These are phyloP conservation scores for Ustulina deusta DNA, from an alignment of 2,329 filamentous ascomycete species.

Conservation along the genomic window DNA sequence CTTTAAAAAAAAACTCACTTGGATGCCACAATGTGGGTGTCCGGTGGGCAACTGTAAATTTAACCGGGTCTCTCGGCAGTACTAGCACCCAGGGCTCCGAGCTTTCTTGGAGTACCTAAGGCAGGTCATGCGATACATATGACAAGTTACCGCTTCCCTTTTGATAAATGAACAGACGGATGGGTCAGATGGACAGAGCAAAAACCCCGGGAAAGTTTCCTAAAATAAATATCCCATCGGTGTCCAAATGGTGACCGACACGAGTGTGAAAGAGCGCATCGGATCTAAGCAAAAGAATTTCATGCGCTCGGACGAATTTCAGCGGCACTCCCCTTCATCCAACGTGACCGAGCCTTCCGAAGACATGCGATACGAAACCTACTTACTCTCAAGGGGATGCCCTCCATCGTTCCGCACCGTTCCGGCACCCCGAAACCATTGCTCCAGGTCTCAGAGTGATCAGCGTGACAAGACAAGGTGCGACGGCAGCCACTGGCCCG, in stretches of 20 bases:
- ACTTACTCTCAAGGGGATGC: constrained; percentile 1
- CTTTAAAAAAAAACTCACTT: too few relatives aligned
- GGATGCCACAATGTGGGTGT: neutral
- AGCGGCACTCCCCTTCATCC: constrained; percentile 5
- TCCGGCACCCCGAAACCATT: constrained; percentile 32
- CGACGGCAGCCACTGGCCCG: neutral
- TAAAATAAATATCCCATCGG: neutral
- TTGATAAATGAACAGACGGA: neutral
- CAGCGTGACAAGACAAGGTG: constrained; percentile 4
- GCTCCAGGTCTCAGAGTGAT: constrained; percentile 26
- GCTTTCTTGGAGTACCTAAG: neutral
- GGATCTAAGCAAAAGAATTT: neutral
- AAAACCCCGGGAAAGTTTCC: neutral
- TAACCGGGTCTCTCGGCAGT: constrained; percentile 15
- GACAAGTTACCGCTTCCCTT: neutral
- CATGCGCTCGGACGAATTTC: neutral
- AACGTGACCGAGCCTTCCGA: constrained; percentile 31
- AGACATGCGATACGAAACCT: constrained; percentile 6
- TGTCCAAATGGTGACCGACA: neutral
- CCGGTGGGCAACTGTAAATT: neutral
- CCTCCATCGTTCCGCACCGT: constrained; percentile 32
- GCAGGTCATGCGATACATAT: neutral
- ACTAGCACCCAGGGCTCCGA: constrained; percentile 8
- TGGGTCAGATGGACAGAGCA: neutral
- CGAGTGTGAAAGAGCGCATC: neutral